A percentile compares a stretch with the other conserved stretches of the same genome.
These are phyloP conservation scores for Trametes villosa DNA, from an alignment of 768 basidiomycete genomes.

Conservation along the genomic window DNA sequence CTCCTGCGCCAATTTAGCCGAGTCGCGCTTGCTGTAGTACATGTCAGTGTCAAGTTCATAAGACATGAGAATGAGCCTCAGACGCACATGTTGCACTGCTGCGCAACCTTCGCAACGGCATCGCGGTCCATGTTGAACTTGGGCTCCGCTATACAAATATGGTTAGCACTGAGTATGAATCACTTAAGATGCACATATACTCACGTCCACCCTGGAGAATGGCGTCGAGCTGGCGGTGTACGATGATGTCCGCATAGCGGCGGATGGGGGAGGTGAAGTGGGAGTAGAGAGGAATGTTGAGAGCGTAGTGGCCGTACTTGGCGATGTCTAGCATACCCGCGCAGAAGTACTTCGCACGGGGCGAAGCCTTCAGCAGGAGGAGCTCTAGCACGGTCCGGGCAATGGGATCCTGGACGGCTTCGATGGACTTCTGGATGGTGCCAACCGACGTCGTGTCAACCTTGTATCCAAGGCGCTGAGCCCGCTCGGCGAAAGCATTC, in stretches of 20 bases:
- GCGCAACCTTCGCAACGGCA: slow-evolving; percentile 95
- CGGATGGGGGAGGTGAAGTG: slow-evolving; percentile 94
- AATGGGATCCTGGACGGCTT: slow-evolving; percentile 71
- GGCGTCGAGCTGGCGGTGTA: slow-evolving; percentile 95
- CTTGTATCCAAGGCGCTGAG: slow-evolving; percentile 78
- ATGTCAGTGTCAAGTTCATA: slow-evolving; percentile 6
- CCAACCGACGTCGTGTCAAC: slow-evolving; percentile 83
- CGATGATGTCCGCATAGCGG: slow-evolving; percentile 91
- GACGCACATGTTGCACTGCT: slow-evolving; percentile 94
- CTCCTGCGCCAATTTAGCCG: slow-evolving; percentile 90
- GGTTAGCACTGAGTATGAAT: slow-evolving; percentile 15
- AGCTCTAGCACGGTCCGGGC: slow-evolving; percentile 81
- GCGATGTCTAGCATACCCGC: slow-evolving; percentile 99
- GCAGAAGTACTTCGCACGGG: slow-evolving; percentile 97
- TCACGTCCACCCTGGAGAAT: slow-evolving; percentile 73
- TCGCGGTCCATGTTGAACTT: slow-evolving; percentile 99
- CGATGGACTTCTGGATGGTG: slow-evolving; percentile 82
- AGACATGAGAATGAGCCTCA: background rate
- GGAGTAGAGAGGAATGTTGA: slow-evolving; percentile 90
- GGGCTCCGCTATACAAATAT: slow-evolving; percentile 53
- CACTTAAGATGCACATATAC: slow-evolving; percentile 24
- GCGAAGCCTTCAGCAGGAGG: slow-evolving; percentile 89
- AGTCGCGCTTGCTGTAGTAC: slow-evolving; percentile 78
- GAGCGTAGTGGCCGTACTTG: slow-evolving; percentile 92
- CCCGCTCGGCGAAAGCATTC: slow-evolving; percentile 81